Evolutionary conservation across 257 asterid genomes (phyloP), one percentile per base, ranked within the genome.

Genomic region (Nicotiana paniculata): DNA sequence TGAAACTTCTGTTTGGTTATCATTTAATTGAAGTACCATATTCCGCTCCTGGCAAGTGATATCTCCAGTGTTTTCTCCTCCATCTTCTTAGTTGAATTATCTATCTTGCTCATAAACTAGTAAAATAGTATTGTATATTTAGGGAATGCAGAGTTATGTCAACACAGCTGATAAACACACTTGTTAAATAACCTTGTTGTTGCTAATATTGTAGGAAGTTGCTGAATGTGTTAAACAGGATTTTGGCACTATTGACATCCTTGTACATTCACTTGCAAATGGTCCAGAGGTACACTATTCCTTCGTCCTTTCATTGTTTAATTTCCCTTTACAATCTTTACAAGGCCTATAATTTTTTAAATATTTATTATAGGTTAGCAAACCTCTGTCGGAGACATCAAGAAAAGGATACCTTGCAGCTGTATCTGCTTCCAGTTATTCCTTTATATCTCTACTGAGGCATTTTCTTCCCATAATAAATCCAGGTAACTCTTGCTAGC

Each of bases 181-280:
- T 74, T 48, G 39, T 21, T 26, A 48, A 24, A 48, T 74, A 48
- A 24, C 61, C 62, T 48, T 74, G 62, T 21, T 24, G 48, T 74
- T 74, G 51, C 39, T 26, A 26, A 48, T 48, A 26, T 48, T 88
- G 88, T 88, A 94, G 98, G 99, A 93, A 91, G 98, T 88, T 86
- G 99, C 95, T 62, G 98, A 96, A 85, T 82, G 94, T 16, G 98
- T 96, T 81, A 93, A 92, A 89, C 89, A 92, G 83, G 98, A 96
- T 87, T 96, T 93, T 81, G 98, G 99, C 86, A 90, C 96, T 13
- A 94, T 96, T 79, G 99, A 96, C 87, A 96, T 96, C 85, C 99
- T 96, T 80, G 98, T 96, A 33, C 99, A 96, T 86, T 96, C 99
- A 65, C 97, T 94, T 84, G 99, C 99, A 80, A 96, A 96, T 85